These are phyloP conservation scores for barley (Hordeum vulgare) DNA, from an alignment of 176 grass and related monocot species.

Conservation along the genomic window DNA sequence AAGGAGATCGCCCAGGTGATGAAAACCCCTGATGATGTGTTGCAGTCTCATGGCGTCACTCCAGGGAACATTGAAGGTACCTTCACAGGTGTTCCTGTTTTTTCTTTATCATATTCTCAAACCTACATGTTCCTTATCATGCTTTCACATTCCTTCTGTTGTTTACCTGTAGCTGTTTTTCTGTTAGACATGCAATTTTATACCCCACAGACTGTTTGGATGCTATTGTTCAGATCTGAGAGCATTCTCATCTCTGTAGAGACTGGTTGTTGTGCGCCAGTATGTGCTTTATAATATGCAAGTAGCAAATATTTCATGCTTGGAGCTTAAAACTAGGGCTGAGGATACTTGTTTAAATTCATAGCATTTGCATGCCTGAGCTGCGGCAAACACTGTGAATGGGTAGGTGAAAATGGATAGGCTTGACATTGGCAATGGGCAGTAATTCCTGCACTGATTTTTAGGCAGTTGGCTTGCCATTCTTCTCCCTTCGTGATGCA, in stretches of 20 bases:
- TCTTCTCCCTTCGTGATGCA: neutral
- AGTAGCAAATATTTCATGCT: neutral
- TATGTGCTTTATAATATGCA: neutral
- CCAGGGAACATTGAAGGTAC: constrained; percentile 68
- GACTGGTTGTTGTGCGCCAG: neutral
- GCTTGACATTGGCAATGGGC: neutral
- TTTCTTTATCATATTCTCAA: neutral
- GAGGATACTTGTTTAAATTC: neutral
- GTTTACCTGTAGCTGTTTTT: neutral
- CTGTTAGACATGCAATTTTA: neutral
- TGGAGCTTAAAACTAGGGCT: neutral
- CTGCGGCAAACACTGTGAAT: neutral
- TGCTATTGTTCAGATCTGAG: neutral
- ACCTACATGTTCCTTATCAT: neutral
- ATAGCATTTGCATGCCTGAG: neutral
- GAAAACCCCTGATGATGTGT: constrained; percentile 78
- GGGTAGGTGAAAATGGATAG: neutral
- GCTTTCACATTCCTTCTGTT: neutral
- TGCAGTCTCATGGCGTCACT: constrained; percentile 63
- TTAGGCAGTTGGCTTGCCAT: neutral
- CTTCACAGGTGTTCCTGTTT: neutral
- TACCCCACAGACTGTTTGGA: neutral
- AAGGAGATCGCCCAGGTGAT: constrained; percentile 91
- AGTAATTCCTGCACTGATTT: neutral
- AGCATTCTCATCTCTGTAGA: neutral